Conservation (phyloP, 441 rosid genomes). For the Gossypium gossypioides region DNA sequence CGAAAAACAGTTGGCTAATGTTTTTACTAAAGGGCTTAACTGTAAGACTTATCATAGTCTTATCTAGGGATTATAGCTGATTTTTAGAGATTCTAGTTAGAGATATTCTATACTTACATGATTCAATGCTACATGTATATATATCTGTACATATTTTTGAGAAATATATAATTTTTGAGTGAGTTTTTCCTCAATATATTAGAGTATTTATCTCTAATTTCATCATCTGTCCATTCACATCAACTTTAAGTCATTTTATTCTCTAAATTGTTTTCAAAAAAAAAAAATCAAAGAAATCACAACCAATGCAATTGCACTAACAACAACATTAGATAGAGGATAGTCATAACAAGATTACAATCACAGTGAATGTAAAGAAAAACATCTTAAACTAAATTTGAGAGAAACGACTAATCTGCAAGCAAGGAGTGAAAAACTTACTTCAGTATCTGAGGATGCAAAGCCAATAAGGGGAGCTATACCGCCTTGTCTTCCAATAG, state of each 20-base stretch:
- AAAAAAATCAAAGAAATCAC: not conserved
- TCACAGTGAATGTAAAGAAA: not conserved
- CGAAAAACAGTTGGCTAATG: too few species aligned
- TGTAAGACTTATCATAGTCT: too few species aligned
- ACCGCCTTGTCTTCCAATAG: conserved; percentile 91
- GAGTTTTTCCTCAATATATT: too few species aligned
- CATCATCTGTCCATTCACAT: not conserved
- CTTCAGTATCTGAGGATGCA: conserved; percentile 75
- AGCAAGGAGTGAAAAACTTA: conserved; percentile 19
- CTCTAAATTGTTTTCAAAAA: too few species aligned
- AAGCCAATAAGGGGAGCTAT: conserved; percentile 75
- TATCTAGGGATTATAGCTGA: too few species aligned
- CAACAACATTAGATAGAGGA: not conserved
- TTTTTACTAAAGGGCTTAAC: too few species aligned
- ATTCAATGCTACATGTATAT: too few species aligned
- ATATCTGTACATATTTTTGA: too few species aligned
- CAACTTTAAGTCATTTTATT: not conserved
- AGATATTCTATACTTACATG: too few species aligned
- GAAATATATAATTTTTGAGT: too few species aligned
- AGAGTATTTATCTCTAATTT: too few species aligned
- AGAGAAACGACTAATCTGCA: not conserved
- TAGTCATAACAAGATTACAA: not conserved
- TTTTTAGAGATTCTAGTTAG: too few species aligned
- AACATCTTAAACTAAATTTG: not conserved
- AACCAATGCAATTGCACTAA: not conserved